Evolutionary conservation across 331 rosid species (phyloP), one percentile per base, ranked within the genome.

Genomic region (Acacia pycnantha): DNA sequence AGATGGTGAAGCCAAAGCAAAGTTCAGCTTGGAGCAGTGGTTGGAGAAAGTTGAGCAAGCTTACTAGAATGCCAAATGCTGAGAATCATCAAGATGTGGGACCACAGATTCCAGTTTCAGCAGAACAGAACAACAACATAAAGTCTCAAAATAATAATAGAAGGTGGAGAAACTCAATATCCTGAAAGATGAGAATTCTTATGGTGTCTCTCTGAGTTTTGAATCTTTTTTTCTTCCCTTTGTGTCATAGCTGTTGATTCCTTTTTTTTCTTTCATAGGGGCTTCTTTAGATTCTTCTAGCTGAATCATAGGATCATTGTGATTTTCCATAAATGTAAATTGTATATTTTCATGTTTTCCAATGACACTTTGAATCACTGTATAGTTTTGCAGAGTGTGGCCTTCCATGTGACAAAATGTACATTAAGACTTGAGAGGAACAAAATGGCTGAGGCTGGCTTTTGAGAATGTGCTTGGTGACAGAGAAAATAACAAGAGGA

Each of bases 151-250:
- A 43, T 43, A 53, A 43, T 43, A 43, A 53, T 53, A 90, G 99
- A 87, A 90, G 94, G 85, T 94, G 99, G 99, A 94, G 99, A 86
- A 94, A 94, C 88, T 96, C 99, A 74, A 94, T 96, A 77, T 96
- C 99, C 24, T 96, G 88, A 90, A 43, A 70, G 81, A 78, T 72
- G 67, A 54, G 33, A 64, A 81, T 15, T 67, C 65, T 78, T 71
- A 47, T 19, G 76, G 54, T 56, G 68, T 50, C 59, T 73, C 77
- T 77, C 71, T 84, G 76, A 76, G 85, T 67, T 78, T 53, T 74
- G 81, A 35, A 69, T 29, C 40, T 70, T 83, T 61, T 66, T n/a
- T 61, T 19, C 16, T 59, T 70, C 19, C 53, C 73, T 77, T 77
- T 54, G 27, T 24, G 48, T 61, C 80, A 77, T 54, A 41, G 56